Evolutionary conservation across 441 rosid species (phyloP).

Genomic region (Jatropha multifida): DNA sequence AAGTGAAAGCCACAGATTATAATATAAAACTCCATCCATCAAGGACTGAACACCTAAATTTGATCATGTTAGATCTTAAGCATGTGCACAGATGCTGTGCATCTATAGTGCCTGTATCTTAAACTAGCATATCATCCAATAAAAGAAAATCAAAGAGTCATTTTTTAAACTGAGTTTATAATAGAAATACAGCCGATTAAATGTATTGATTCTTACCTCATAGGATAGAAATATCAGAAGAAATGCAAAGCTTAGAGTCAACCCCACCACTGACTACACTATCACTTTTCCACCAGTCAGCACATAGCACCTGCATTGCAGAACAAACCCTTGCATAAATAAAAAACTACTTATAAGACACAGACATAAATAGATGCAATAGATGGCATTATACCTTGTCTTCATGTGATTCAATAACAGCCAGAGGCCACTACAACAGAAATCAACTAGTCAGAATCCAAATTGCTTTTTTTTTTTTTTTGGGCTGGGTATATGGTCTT

Average conservation of each 20-base stretch:
- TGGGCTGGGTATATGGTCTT: background rate
- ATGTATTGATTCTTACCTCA: constrained; percentile 43
- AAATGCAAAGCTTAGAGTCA: constrained; percentile 75
- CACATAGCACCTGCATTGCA: constrained; percentile 64
- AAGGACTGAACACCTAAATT: background rate
- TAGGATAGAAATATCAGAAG: constrained; percentile 55
- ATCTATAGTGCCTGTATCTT: background rate
- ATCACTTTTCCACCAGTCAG: constrained; percentile 97
- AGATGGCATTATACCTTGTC: constrained; percentile 59
- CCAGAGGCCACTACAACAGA: constrained; percentile 88
- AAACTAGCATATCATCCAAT: background rate
- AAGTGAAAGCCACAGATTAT: background rate
- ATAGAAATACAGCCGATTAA: background rate
- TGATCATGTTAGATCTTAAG: background rate
- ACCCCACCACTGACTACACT: constrained; percentile 84
- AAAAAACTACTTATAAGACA: background rate
- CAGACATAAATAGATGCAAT: background rate
- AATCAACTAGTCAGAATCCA: constrained; percentile 17
- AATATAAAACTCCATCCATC: no score
- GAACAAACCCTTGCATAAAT: background rate
- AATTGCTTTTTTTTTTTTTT: background rate
- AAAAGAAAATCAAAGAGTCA: background rate
- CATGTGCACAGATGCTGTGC: background rate
- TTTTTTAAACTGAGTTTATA: background rate
- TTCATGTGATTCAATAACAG: constrained; percentile 72